Percentiles rank a stretch among this genome's conserved stretches.
Conservation (phyloP, 108 stramenopile genomes). For the Pseudonitzschia pungens region DNA sequence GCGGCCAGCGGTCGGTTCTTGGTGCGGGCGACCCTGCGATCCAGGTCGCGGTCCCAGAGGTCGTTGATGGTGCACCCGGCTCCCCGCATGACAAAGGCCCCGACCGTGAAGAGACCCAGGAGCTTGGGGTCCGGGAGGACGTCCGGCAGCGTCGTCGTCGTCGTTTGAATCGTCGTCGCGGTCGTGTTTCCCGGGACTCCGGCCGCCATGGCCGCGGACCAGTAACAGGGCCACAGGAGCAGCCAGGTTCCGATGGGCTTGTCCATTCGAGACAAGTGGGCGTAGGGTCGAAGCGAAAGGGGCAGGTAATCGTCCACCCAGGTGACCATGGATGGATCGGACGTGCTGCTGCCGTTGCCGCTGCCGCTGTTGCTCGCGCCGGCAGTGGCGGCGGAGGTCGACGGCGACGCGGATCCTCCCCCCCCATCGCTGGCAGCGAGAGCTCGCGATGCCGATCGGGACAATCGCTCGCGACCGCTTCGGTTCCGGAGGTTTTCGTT, state of each 20-base stretch:
- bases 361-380: not conserved
- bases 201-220: constrained; percentile 78
- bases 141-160: not conserved
- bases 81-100: constrained; percentile 93
- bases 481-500: no score
- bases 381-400: not conserved
- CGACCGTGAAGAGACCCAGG: constrained; percentile 64
- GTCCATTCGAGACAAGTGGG: constrained; percentile 75
- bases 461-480: no score
- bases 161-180: not conserved
- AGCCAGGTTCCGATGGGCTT: constrained; percentile 89
- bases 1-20: constrained; percentile 85
- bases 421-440: not conserved
- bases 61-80: constrained; percentile 99
- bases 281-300: constrained; percentile 57
- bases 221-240: constrained; percentile 80
- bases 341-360: constrained; percentile 11
- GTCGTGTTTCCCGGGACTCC: not conserved
- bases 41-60: constrained; percentile 95
- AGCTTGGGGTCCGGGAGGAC: constrained; percentile 41
- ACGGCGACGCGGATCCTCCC: not conserved
- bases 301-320: constrained; percentile 53
- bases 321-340: constrained; percentile 48
- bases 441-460: no score
- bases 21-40: constrained; percentile 87